A percentile compares a stretch with the other conserved stretches of the same genome.
These are phyloP conservation scores for Cyclanthera cordifolia DNA, from an alignment of 306 rosid genomes.

Conservation along the genomic window DNA sequence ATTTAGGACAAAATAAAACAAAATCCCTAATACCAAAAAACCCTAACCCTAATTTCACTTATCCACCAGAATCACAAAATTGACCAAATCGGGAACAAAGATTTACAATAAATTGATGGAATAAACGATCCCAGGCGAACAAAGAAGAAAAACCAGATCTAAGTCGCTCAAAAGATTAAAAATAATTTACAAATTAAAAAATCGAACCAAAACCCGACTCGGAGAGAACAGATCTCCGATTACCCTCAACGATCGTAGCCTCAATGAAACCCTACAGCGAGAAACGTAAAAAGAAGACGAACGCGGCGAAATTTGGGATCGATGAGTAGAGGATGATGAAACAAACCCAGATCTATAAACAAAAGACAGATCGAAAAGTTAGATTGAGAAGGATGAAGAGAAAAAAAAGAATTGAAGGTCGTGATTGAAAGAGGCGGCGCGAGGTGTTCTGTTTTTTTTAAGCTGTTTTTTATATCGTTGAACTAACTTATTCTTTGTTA, in stretches of 20 bases:
- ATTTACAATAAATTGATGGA: not conserved
- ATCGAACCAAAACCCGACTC: not conserved
- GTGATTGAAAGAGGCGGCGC: constrained; percentile 28
- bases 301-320: not conserved
- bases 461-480: too few relatives aligned
- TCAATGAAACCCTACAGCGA: not conserved
- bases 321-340: constrained; percentile 1
- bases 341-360: not conserved
- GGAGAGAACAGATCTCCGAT: constrained; percentile 7
- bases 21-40: constrained; percentile 37
- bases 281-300: not conserved
- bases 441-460: too few relatives aligned
- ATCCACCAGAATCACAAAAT: constrained; percentile 18
- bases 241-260: not conserved
- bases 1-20: constrained; percentile 21
- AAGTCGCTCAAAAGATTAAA: not conserved
- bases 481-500: too few relatives aligned
- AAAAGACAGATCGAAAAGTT: not conserved
- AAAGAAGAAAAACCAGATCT: not conserved
- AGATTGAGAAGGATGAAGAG: not conserved
- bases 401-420: constrained; percentile 27
- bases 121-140: not conserved
- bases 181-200: constrained; percentile 4
- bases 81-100: constrained; percentile 17
- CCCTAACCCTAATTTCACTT: constrained; percentile 50